Evolutionary conservation across 78 protist genomes (phyloP).

Genomic region (Dictyostelium intermedium): DNA sequence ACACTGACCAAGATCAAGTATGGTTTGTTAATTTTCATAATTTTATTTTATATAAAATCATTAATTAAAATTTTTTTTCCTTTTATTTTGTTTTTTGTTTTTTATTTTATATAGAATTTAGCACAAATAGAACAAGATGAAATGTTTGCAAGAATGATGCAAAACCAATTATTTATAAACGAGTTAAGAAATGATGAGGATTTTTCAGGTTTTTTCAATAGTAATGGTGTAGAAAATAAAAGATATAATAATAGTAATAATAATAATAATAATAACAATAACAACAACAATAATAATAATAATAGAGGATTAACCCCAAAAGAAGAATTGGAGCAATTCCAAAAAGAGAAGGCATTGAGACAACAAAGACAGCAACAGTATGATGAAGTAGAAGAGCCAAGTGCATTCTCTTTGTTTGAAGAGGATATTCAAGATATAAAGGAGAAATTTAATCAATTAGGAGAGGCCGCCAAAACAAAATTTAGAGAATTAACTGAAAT

Average conservation of each 20-base stretch:
- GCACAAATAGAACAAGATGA: conserved; percentile 71
- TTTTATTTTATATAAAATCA: background rate
- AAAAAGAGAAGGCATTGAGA: background rate
- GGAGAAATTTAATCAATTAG: conserved; percentile 36
- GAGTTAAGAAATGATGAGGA: conserved; percentile 30
- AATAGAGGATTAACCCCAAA: background rate
- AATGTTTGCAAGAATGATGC: conserved; percentile 63
- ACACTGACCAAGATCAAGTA: conserved; percentile 51
- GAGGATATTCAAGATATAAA: conserved; percentile 66
- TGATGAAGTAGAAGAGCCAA: background rate
- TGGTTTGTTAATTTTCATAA: background rate
- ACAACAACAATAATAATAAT: background rate
- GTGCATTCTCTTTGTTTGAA: conserved; percentile 35
- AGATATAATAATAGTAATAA: background rate
- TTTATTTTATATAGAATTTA: background rate
- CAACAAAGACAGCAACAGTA: conserved; percentile 13
- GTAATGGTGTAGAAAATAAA: background rate
- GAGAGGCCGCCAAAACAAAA: conserved; percentile 62
- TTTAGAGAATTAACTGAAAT: conserved; percentile 57
- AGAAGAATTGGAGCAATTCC: background rate
- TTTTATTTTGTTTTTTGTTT: background rate
- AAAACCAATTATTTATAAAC: conserved; percentile 56
- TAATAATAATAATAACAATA: background rate
- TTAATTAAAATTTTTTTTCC: background rate
- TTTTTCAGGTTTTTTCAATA: conserved; percentile 12